Evolutionary conservation across 306 rosid genomes (phyloP).

Genomic region (Lathyrus aphaca): DNA sequence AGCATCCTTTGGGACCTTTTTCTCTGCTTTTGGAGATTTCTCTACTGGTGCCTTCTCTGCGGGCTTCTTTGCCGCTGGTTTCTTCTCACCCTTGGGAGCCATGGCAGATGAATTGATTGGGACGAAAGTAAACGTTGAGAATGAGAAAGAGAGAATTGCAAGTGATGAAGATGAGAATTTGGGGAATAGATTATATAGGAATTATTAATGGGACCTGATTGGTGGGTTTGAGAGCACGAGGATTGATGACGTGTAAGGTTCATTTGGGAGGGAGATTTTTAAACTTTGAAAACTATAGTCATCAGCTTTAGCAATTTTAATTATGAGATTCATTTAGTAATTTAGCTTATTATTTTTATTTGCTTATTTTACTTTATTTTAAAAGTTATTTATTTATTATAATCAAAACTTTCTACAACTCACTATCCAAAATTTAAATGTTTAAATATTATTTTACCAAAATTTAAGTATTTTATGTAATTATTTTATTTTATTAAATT

Average conservation of each 20-base stretch:
- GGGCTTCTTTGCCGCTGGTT: conserved; percentile 51
- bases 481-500: too few species aligned
- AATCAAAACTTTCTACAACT: too few species aligned
- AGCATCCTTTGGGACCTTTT: conserved; percentile 44
- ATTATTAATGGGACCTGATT: conserved; percentile 15
- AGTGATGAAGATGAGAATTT: neutral
- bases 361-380: too few species aligned
- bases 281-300: too few species aligned
- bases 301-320: too few species aligned
- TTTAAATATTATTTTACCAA: too few species aligned
- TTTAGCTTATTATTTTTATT: too few species aligned
- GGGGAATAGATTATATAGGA: conserved; percentile 28
- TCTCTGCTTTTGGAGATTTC: conserved; percentile 40
- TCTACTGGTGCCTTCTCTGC: conserved; percentile 43
- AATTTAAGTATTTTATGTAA: too few species aligned
- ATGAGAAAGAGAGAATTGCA: neutral
- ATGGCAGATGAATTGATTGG: neutral
- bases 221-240: conserved; percentile 13
- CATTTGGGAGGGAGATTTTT: conserved; percentile 35
- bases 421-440: too few species aligned
- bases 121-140: neutral
- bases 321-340: too few species aligned
- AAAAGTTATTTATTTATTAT: too few species aligned
- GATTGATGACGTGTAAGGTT: conserved; percentile 41
- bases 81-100: conserved; percentile 52